Base-by-base conservation (phyloP, 2,329 filamentous ascomycete genomes). In the Venturia nashicola region DNA sequence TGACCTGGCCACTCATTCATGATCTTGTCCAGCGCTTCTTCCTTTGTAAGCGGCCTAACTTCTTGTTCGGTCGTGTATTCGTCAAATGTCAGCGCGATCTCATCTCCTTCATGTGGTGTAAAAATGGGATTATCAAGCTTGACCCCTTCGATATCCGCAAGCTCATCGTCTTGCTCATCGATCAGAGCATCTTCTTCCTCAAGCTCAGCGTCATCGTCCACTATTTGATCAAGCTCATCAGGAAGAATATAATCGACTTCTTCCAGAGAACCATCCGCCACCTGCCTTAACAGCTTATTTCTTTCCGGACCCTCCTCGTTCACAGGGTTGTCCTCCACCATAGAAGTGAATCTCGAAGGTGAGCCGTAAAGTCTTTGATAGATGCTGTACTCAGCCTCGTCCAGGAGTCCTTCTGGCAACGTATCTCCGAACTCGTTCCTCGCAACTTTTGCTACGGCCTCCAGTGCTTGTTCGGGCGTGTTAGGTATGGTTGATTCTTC, bases 321-420 rank as follows among this genome's bases (percentile, higher is more conserved):
- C 75, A 73, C 65, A 77, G 67, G 65, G 66, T 76, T 84, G 4
- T 85, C 79, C 72, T 88, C 83, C 65, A 86, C 85, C 1, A 82
- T 80, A 8, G 71, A 74, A 1, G 84, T 87, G 62, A 83, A 80
- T 51, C 86, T 80, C 66, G 89, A 72, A 1, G 91, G 90, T 42
- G 86, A 80, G 1, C 92, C 93, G 72, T 94, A 97, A 18, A 96
- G 76, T 67, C 91, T 82, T 71, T 88, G 85, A 74, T 96, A 96
- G 0, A 96, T 77, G 59, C 77, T 78, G 70, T 88, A 86, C 73
- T 96, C 91, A 62, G 88, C 83, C 0, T 81, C 79, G 42, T 80
- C 85, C 61, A 97, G 74, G 69, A 90, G 84, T 42, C 82, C 86
- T 40, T 85, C 83, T 0, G 92, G 92, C 32, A 97, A 75, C 0